These are phyloP conservation scores for Emmonsia crescens DNA, from an alignment of 2,329 filamentous ascomycete genomes.

Conservation along the genomic window DNA sequence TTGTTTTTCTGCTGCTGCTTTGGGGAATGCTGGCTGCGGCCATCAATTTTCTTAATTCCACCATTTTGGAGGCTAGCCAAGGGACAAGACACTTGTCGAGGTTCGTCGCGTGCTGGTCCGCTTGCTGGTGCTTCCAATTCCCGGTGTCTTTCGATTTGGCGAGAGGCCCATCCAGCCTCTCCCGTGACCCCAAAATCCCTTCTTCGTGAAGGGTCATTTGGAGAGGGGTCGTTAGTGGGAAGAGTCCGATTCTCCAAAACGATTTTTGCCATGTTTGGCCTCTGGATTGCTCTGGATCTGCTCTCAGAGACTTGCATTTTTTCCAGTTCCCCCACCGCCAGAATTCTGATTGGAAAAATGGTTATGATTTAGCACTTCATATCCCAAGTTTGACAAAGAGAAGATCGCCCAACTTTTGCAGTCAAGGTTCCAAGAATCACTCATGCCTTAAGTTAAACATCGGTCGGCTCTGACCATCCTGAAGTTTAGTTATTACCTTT, in stretches of 20 bases:
- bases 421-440: not conserved
- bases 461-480: not conserved
- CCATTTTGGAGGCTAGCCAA: constrained; percentile 3
- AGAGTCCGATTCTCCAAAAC: not conserved
- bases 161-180: constrained; percentile 24
- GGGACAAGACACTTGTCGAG: constrained; percentile 4
- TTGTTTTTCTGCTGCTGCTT: not conserved
- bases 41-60: constrained; percentile 1
- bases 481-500: not conserved
- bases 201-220: constrained; percentile 7
- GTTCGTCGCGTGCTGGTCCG: constrained; percentile 4
- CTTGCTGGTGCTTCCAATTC: constrained; percentile 1
- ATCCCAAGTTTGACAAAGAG: constrained; percentile 7
- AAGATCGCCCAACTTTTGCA: constrained; percentile 5
- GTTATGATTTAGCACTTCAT: not conserved
- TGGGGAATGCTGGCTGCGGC: not conserved
- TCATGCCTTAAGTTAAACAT: not conserved
- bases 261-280: constrained; percentile 1
- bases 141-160: constrained; percentile 12
- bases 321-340: not conserved
- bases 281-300: constrained; percentile 5
- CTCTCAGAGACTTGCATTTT: not conserved
- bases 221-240: constrained; percentile 3
- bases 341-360: constrained; percentile 4
- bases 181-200: constrained; percentile 15